Base-by-base conservation (phyloP, 1,284 basidiomycete species). In the Filobasidium uniguttulatum region DNA sequence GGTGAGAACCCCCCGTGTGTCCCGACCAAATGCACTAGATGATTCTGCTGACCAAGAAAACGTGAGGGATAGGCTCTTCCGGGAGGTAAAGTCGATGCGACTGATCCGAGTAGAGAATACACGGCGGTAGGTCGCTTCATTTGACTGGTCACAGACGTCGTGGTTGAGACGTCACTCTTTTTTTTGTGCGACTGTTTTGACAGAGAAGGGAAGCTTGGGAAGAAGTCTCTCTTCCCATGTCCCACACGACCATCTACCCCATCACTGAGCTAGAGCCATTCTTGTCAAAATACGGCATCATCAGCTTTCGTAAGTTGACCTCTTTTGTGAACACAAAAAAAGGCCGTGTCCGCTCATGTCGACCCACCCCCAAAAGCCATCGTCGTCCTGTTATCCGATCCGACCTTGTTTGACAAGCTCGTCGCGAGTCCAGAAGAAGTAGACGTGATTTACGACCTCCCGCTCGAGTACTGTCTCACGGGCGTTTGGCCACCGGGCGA, bases 151-250 rank as follows among this genome's bases (percentile, higher is more conserved):
- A 10, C 17, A n/a, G 3, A 33, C 19, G 38, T 28, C n/a, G 17
- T 20, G 26, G 5, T 19, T 36, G 30, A 28, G 14, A 19, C 14
- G 40, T 12, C 23, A 29, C 26, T 48, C 50, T 14, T 29, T 26
- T 37, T 34, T 40, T 46, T 15, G 22, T 29, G 41, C 46, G 31
- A 46, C 15, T 33, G n/a, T 19, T 30, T 6, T 14, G 2, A 36
- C 59, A 88, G 85, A 75, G 76, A 40, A 74, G 86, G 54, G 86
- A 90, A 68, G 87, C 86, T 0, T 65, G 77, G 55, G 86, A 90
- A 67, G 87, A 90, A 69, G 81, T 87, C 14, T 77, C 67, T 1
- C 72, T 90, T 0, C 81, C 85, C 0, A 62, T 77, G 6, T 51
- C 49, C 1, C 75, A 75, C 38, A 74, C 78, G 0, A 63, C 75